Conservation (phyloP, 768 basidiomycete genomes). For the Tricholoma flavovirens region DNA sequence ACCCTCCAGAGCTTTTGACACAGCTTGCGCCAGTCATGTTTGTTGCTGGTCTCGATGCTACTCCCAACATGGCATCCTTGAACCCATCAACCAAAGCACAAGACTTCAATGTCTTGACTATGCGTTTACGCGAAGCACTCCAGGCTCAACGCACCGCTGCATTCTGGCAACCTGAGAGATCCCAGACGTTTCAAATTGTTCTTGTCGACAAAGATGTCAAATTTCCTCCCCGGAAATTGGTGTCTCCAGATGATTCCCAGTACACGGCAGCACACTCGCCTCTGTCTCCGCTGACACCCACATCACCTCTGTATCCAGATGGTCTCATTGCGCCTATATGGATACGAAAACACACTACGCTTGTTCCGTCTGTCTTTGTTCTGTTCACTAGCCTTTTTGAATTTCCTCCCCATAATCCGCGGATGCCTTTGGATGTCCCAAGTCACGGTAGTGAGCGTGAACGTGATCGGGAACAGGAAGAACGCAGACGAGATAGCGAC, state of each 20-base stretch:
- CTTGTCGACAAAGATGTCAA: conserved; percentile 80
- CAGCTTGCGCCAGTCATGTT: conserved; percentile 94
- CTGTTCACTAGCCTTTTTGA: conserved; percentile 85
- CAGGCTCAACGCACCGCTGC: conserved; percentile 55
- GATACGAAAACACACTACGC: conserved; percentile 92
- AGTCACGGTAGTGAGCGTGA: conserved; percentile 53
- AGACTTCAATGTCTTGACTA: conserved; percentile 57
- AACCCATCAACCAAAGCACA: conserved; percentile 30
- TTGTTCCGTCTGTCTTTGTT: conserved; percentile 91
- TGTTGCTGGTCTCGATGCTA: conserved; percentile 72
- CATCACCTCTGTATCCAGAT: conserved; percentile 90
- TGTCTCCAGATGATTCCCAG: conserved; percentile 51
- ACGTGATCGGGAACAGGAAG: conserved; percentile 57
- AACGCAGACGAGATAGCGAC: conserved; percentile 66
- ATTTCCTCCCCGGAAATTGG: conserved; percentile 83
- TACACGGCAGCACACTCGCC: conserved; percentile 73
- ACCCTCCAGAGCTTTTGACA: conserved; percentile 83
- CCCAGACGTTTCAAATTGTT: conserved; percentile 73
- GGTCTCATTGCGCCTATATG: conserved; percentile 97
- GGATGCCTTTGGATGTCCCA: conserved; percentile 50
- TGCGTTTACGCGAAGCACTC: conserved; percentile 66
- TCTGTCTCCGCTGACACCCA: conserved; percentile 83
- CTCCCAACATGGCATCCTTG: conserved; percentile 16
- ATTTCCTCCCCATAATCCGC: conserved; percentile 35
- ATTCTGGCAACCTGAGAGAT: conserved; percentile 69